Evolutionary conservation across 805 yeast species (phyloP).

Genomic region (Metschnikowia noctiluminum): DNA sequence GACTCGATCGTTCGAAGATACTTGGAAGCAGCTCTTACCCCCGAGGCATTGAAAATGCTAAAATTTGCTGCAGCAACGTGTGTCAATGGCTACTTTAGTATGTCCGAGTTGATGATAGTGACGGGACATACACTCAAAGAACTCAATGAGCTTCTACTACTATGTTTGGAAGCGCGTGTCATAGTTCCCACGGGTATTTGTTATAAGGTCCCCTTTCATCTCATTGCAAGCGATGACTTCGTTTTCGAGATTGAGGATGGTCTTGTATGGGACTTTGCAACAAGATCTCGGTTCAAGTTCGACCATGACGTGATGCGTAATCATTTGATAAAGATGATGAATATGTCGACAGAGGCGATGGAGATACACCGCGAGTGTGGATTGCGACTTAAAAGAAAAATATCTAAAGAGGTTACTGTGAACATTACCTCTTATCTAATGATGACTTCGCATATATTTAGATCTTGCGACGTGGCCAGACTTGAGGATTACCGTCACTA

Average conservation of each 20-base stretch:
- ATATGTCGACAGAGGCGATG: conserved; percentile 23
- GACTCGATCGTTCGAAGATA: conserved; percentile 19
- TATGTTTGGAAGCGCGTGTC: conserved; percentile 30
- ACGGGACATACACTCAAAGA: conserved; percentile 31
- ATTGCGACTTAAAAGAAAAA: conserved; percentile 31
- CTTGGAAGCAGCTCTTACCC: conserved; percentile 17
- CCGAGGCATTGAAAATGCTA: conserved; percentile 22
- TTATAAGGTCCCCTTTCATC: conserved; percentile 47
- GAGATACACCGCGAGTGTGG: conserved; percentile 41
- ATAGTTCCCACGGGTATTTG: conserved; percentile 39
- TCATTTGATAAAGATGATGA: conserved; percentile 26
- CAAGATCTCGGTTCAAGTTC: conserved; percentile 35
- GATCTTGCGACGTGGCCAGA: conserved; percentile 31
- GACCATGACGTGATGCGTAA: conserved; percentile 40
- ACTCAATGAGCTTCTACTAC: conserved; percentile 30
- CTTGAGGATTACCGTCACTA: conserved; percentile 36
- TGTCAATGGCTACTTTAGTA: conserved; percentile 30
- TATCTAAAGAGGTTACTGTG: conserved; percentile 14
- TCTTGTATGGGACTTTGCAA: conserved; percentile 33
- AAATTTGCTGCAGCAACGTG: conserved; percentile 44
- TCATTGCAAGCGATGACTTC: conserved; percentile 24
- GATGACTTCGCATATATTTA: conserved; percentile 39
- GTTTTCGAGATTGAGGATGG: conserved; percentile 29
- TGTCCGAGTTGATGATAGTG: conserved; percentile 39
- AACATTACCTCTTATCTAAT: conserved; percentile 26